Base-by-base conservation (phyloP, 306 rosid genomes). In the Potentilla sterilis region DNA sequence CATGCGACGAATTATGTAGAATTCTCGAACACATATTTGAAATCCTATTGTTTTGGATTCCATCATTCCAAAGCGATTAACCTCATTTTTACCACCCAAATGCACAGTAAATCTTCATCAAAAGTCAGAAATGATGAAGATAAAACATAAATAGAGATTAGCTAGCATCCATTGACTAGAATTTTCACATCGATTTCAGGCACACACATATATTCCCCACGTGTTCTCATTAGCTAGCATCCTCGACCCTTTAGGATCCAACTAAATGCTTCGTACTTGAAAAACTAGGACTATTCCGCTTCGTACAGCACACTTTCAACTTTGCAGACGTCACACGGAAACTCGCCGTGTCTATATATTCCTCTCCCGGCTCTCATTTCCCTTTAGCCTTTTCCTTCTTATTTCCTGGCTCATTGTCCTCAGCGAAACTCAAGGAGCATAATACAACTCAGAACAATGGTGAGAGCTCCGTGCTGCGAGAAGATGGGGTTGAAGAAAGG, bases 401-500 rank as follows among this genome's bases (percentile, higher is more conserved):
- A n/a, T n/a, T 7, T 32, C n/a, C 18, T 47, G 13, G 6, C 4
- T 47, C 41, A 28, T 34, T 62, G 67, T 37, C 46, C 24, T 16
- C 21, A 0, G 35, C 38, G 19, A 38, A 55, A 69, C 38, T 24
- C 32, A 3, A 19, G 28, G 41, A 59, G 51, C 44, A 22, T 44
- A 2, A 15, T 16, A 41, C 11, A 10, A 40, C 37, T 21, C 22
- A 51, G 34, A 15, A 46, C 80, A 34, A 93, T 94, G 98, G 98
- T 79, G 62, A 86, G 98, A 85, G 94, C 93, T 79, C 97, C 98
- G 37, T 94, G 98, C 78, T 94, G 98, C 46, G 91, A 85, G 85
- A 90, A 91, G 83, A 89, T 91, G 97, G 98, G 98, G 65, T 75
- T 94, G 82, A 94, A 91, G 90, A 94, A 69, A 90, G 98, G 98